Evolutionary conservation across 2,329 filamentous ascomycete species (phyloP).

Genomic region (Colletotrichum agaves): DNA sequence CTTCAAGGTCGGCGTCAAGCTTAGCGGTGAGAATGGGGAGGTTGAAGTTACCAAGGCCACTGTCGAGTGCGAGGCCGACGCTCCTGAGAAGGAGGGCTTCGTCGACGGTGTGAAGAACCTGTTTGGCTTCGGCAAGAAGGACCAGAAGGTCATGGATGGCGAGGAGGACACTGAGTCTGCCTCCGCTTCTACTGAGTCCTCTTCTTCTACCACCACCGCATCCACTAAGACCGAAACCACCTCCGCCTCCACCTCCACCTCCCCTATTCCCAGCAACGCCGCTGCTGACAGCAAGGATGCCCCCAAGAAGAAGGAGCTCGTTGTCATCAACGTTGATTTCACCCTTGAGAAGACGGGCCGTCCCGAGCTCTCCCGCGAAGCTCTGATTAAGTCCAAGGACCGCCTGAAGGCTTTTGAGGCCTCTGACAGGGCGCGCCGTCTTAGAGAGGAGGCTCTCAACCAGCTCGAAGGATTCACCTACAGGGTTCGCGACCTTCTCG

Average conservation of each 20-base stretch:
- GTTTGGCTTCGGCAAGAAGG: slow-evolving; percentile 93
- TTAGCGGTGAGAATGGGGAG: slow-evolving; percentile 79
- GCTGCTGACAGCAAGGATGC: slow-evolving; percentile 60
- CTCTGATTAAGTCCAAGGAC: slow-evolving; percentile 67
- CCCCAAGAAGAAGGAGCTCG: slow-evolving; percentile 69
- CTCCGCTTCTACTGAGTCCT: slow-evolving; percentile 53
- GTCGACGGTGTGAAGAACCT: slow-evolving; percentile 96
- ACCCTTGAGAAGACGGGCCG: slow-evolving; percentile 61
- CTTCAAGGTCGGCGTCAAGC: slow-evolving; percentile 80
- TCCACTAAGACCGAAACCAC: slow-evolving; percentile 30
- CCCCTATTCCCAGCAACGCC: slow-evolving; percentile 60
- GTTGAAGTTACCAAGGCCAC: slow-evolving; percentile 81
- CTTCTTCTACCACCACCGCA: slow-evolving; percentile 57
- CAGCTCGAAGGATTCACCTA: slow-evolving; percentile 95
- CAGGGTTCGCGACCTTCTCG: slow-evolving; percentile 83
- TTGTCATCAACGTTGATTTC: slow-evolving; percentile 64
- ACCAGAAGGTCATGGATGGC: slow-evolving; percentile 78
- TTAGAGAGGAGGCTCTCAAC: slow-evolving; percentile 89
- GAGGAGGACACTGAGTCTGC: slow-evolving; percentile 56
- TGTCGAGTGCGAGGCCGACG: slow-evolving; percentile 87
- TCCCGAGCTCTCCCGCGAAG: slow-evolving; percentile 59
- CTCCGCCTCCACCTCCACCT: slow-evolving; percentile 44
- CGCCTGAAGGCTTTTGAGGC: slow-evolving; percentile 85
- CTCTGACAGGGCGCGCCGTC: slow-evolving; percentile 81
- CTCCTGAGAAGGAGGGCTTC: slow-evolving; percentile 78